Evolutionary conservation across 345 rosid genomes (phyloP).

Genomic region (Adansonia digitata): DNA sequence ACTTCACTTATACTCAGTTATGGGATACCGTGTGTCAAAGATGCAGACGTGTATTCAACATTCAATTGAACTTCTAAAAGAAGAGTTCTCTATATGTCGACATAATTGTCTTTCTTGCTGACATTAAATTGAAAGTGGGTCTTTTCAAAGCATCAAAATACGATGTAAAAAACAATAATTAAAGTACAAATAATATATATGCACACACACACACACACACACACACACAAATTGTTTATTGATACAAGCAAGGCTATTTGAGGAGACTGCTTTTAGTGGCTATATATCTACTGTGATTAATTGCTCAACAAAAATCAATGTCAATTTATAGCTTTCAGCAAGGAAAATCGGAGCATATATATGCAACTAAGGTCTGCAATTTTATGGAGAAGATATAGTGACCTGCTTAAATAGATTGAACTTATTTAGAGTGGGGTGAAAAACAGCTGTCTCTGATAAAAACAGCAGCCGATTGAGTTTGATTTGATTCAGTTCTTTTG

Average conservation of each 20-base stretch:
- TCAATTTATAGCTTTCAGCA: background rate
- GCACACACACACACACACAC: too few species aligned
- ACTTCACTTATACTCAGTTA: background rate
- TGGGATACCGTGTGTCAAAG: background rate
- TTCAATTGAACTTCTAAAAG: background rate
- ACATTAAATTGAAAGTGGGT: background rate
- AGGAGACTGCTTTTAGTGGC: background rate
- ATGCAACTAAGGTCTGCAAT: too few species aligned
- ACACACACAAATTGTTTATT: background rate
- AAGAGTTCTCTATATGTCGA: background rate
- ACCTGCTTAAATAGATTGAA: too few species aligned
- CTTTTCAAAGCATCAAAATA: too few species aligned
- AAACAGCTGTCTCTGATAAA: background rate
- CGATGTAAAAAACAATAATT: too few species aligned
- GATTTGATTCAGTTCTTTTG: background rate
- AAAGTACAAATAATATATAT: too few species aligned
- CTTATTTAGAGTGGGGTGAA: background rate
- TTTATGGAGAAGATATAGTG: too few species aligned
- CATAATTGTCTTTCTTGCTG: background rate
- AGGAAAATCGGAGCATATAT: too few species aligned
- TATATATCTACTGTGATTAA: constrained; percentile 7
- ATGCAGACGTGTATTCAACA: background rate
- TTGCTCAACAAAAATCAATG: background rate
- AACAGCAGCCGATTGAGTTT: background rate
- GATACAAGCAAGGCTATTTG: background rate